Evolutionary conservation across 192 early-diverging fungal genomes (phyloP), one percentile per base, ranked within the genome.

Genomic region (Phlyctochytrium arcticum): DNA sequence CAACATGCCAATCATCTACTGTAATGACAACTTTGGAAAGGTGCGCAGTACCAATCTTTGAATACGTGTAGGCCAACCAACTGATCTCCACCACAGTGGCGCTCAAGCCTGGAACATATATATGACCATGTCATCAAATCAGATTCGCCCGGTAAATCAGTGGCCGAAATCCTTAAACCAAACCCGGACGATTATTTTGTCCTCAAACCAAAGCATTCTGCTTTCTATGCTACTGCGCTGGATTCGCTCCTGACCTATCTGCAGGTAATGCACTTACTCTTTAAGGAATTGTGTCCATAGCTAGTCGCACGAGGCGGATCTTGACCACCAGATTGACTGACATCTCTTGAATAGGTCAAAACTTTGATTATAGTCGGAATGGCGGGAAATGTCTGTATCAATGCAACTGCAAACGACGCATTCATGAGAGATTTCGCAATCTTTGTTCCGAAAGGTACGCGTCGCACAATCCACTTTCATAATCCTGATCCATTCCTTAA

Each of bases 381-480:
- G 61, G 61, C 61, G 5, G 61, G 61, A 4, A 63, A 63, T 27
- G 61, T 63, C 12, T 63, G 61, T 32, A 63, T 63, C 27, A 47
- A 55, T 12, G 54, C 54, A 27, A 63, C 61, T 8, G 61, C 61
- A 17, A 63, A 63, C 61, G 61, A 63, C 33, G 61, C 61, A 19
- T 63, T 32, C 61, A 63, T 63, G 61, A 19, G 61, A 5, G 61
- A 63, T 31, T 63, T 56, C 35, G 61, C 61, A 3, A 54, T 33
- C 4, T 63, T 56, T 21, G 61, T 63, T 4, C 61, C 61, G 10
- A 21, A 39, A 27, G 58, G 58, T 60, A 60, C 2, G 2, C 36
- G 19, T n/a, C 39, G 39, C 2, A n/a, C 15, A 44, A 12, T 44
- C 12, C 39, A 44, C 21, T 44, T 44, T 44, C n/a, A n/a, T n/a